Conservation (phyloP, 768 basidiomycete species). For the Porphyrellus cyaneotinctus region DNA sequence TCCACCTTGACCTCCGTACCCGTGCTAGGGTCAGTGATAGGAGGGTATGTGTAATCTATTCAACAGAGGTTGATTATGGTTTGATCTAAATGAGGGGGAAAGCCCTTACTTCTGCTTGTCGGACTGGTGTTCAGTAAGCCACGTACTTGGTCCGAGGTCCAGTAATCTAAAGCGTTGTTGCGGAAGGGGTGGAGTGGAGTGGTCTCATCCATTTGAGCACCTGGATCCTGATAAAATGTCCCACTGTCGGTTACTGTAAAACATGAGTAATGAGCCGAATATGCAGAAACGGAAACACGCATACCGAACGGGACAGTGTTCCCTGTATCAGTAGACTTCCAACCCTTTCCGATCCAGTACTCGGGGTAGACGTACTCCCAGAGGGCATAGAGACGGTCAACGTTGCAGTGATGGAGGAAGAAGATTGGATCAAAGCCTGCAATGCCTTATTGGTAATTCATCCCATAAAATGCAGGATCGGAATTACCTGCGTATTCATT, state of each 20-base stretch:
- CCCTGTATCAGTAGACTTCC: slow-evolving; percentile 5
- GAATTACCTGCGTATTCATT: slow-evolving; percentile 20
- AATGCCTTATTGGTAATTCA: not conserved
- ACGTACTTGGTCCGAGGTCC: slow-evolving; percentile 13
- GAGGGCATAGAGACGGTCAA: slow-evolving; percentile 18
- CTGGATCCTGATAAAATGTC: not conserved
- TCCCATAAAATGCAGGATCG: not conserved
- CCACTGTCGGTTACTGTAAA: slow-evolving; percentile 2
- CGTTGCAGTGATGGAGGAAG: slow-evolving; percentile 17
- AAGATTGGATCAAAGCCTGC: slow-evolving; percentile 19
- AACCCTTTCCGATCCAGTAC: slow-evolving; percentile 15
- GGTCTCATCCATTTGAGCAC: not conserved
- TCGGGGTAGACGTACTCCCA: slow-evolving; percentile 21
- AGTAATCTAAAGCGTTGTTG: not conserved
- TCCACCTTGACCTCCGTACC: slow-evolving; percentile 11
- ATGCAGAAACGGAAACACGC: not conserved
- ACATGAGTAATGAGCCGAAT: not conserved
- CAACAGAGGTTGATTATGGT: not conserved
- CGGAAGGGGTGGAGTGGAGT: slow-evolving; percentile 14
- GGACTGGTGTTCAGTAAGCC: not conserved
- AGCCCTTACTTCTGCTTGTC: slow-evolving; percentile 5
- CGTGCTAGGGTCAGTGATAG: slow-evolving; percentile 8
- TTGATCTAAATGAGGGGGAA: not conserved
- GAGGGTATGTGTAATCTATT: slow-evolving; percentile 21
- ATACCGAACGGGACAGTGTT: slow-evolving; percentile 4